Percentiles rank a stretch among this genome's conserved stretches.
phyloP scores from a whole-genome alignment of 2,329 filamentous ascomycete genomes.

The Ciborinia camelliae region DNA sequence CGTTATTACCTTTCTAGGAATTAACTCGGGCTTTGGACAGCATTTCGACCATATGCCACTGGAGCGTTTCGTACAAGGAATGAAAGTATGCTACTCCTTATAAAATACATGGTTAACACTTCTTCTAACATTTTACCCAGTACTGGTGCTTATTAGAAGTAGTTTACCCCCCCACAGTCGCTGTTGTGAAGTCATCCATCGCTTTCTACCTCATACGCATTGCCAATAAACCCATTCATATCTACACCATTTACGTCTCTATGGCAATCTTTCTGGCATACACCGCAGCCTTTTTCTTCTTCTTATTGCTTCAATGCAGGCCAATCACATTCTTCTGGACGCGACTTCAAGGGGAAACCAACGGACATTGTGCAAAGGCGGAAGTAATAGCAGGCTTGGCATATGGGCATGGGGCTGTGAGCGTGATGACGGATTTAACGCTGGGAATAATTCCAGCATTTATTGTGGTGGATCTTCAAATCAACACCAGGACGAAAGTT shows the following conservation, averaged over 20 bases:
- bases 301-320: constrained; percentile 18
- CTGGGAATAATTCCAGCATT: constrained; percentile 42
- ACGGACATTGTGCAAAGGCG: constrained; percentile 36
- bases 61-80: constrained; percentile 17
- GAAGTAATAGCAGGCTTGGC: constrained; percentile 35
- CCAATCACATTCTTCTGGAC: constrained; percentile 41
- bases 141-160: constrained; percentile 35
- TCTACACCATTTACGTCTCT: constrained; percentile 1
- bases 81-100: constrained; percentile 24
- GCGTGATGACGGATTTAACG: constrained; percentile 40
- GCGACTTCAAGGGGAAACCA: constrained; percentile 28
- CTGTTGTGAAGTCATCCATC: constrained; percentile 24
- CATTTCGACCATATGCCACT: constrained; percentile 21
- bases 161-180: constrained; percentile 45
- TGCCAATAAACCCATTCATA: constrained; percentile 9
- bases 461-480: constrained; percentile 42
- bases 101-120: neutral
- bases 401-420: constrained; percentile 41
- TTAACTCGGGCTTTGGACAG: constrained; percentile 28
- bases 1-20: constrained; percentile 25
- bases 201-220: constrained; percentile 18
- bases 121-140: constrained; percentile 15
- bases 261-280: constrained; percentile 30
- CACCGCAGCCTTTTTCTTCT: constrained; percentile 32
- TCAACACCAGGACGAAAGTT: constrained; percentile 40